Evolutionary conservation across 2,329 filamentous ascomycete species (phyloP).

Genomic region (Tolypocladium tropicale): DNA sequence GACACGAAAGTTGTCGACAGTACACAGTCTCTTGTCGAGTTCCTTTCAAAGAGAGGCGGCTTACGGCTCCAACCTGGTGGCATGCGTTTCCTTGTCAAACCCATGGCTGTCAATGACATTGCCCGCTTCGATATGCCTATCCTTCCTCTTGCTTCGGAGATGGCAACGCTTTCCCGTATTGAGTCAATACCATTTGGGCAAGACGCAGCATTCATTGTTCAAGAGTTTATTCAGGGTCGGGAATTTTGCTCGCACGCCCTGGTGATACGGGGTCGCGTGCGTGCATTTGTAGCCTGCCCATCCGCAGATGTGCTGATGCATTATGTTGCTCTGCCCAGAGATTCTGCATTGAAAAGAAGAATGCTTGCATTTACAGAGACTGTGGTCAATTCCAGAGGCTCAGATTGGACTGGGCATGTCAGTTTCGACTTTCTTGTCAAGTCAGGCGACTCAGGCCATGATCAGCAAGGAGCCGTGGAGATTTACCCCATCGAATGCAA

Average conservation of each 20-base stretch:
- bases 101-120: not conserved
- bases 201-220: not conserved
- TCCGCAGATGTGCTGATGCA: not conserved
- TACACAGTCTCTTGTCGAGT: not conserved
- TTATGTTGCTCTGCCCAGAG: not conserved
- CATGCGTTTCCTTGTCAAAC: not conserved
- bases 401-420: not conserved
- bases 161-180: not conserved
- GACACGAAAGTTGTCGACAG: not conserved
- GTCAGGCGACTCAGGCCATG: not conserved
- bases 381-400: not conserved
- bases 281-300: not conserved
- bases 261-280: not conserved
- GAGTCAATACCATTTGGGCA: not conserved
- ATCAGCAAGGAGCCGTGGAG: not conserved
- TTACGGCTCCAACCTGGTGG: not conserved
- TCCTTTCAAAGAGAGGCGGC: not conserved
- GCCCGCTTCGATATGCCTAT: not conserved
- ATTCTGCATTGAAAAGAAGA: not conserved
- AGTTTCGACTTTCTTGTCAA: not conserved
- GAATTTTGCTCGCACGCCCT: not conserved
- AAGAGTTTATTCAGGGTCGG: not conserved
- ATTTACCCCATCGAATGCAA: not conserved
- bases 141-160: not conserved
- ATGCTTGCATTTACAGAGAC: not conserved